A percentile compares a stretch with the other conserved stretches of the same genome.
phyloP scores from a whole-genome alignment of 176 grass and related monocot species.

The maize (Zea mays) region DNA sequence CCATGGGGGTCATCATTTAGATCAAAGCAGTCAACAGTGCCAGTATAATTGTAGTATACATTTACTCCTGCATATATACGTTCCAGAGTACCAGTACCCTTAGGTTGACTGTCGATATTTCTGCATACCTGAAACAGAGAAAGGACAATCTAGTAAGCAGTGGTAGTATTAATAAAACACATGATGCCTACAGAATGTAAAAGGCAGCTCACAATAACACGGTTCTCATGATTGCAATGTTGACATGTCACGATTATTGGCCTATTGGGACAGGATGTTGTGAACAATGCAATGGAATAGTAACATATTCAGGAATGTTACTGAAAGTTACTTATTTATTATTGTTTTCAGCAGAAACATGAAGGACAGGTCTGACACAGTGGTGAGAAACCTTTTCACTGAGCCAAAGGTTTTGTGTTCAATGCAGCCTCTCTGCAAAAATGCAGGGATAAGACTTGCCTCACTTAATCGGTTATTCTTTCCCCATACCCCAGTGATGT shows the following conservation, averaged over 20 bases:
- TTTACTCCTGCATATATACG: conserved; percentile 88
- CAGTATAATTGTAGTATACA: conserved; percentile 90
- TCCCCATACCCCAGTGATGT: no score
- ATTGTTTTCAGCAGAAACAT: background rate
- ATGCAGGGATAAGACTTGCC: no score
- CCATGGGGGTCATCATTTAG: conserved; percentile 93
- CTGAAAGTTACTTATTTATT: background rate
- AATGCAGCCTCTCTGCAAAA: no score
- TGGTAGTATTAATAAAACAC: background rate
- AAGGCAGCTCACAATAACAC: background rate
- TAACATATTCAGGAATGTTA: background rate
- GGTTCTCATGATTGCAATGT: background rate
- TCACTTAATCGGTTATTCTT: no score
- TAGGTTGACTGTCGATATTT: conserved; percentile 72
- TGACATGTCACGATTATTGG: background rate
- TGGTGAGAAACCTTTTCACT: no score
- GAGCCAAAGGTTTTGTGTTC: no score
- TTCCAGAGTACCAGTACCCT: conserved; percentile 55
- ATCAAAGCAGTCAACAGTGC: conserved; percentile 78
- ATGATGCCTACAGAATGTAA: background rate
- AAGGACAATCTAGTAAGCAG: conserved; percentile 15
- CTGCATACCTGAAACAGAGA: conserved; percentile 66
- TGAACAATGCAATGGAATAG: background rate
- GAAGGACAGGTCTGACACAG: no score
- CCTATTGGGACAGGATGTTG: background rate